phyloP scores from a whole-genome alignment of 2,329 filamentous ascomycete genomes.

The Chaetothyriales sp. region DNA sequence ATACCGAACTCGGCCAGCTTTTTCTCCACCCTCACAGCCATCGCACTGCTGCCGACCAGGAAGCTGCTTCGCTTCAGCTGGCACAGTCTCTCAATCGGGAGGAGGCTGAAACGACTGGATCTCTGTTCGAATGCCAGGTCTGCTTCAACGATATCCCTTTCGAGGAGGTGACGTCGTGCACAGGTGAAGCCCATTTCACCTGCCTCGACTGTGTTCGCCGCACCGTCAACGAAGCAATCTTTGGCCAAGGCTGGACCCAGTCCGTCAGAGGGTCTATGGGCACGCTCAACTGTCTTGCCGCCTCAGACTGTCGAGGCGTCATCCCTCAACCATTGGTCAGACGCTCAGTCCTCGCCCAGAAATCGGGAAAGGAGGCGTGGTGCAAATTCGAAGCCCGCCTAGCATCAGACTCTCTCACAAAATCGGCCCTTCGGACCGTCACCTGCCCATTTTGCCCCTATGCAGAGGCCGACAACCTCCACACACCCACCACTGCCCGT shows the following conservation, averaged over 20 bases:
- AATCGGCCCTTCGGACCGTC: conserved; percentile 60
- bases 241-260: conserved; percentile 81
- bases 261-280: conserved; percentile 60
- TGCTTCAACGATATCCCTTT: conserved; percentile 35
- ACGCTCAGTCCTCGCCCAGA: conserved; percentile 57
- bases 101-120: conserved; percentile 29
- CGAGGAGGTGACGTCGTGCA: conserved; percentile 35
- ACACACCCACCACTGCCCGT: conserved; percentile 39
- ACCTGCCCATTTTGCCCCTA: conserved; percentile 87
- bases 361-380: conserved; percentile 57
- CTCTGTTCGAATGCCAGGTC: conserved; percentile 36
- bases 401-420: conserved; percentile 60
- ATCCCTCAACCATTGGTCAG: conserved; percentile 57
- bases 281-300: conserved; percentile 71
- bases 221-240: conserved; percentile 73
- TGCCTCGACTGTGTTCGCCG: conserved; percentile 64
- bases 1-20: conserved; percentile 27
- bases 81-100: conserved; percentile 29
- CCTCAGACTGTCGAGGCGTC: conserved; percentile 57
- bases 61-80: conserved; percentile 25
- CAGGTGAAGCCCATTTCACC: conserved; percentile 30
- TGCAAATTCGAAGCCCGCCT: conserved; percentile 66
- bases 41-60: conserved; percentile 25
- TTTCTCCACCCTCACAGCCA: conserved; percentile 27
- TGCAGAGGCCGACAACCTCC: conserved; percentile 71